These are phyloP conservation scores for Ophiosphaerella herpotricha DNA, from an alignment of 2,329 filamentous ascomycete genomes.

Conservation along the genomic window DNA sequence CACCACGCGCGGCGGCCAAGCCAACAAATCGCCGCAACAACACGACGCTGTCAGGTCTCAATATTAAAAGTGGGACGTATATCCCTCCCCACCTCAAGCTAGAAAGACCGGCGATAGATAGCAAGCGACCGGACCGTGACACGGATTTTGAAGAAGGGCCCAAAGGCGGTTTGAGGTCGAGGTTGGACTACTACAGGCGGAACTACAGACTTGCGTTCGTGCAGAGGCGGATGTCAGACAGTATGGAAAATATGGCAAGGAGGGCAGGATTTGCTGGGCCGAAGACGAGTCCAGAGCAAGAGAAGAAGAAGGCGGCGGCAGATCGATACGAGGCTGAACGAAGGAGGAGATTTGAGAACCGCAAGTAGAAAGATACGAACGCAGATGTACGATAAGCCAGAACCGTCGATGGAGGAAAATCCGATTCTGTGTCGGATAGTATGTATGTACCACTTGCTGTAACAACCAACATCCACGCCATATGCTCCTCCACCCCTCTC, in stretches of 20 bases:
- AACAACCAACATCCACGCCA: too few species aligned
- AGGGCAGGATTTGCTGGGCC: constrained; percentile 20
- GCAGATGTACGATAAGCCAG: constrained; percentile 29
- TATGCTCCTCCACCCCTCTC: constrained; percentile 5
- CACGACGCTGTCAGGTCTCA: constrained; percentile 23
- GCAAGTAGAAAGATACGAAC: constrained; percentile 15
- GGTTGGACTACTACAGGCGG: constrained; percentile 31
- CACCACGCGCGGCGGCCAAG: constrained; percentile 18
- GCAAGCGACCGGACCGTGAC: constrained; percentile 24
- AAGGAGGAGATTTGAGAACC: constrained; percentile 35
- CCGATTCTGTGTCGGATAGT: constrained; percentile 19
- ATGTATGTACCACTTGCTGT: background rate
- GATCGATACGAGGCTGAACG: constrained; percentile 34
- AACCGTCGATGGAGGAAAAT: background rate
- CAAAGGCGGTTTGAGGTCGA: constrained; percentile 21
- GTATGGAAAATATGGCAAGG: constrained; percentile 15
- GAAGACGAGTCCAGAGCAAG: constrained; percentile 26
- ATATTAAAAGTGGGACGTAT: constrained; percentile 26
- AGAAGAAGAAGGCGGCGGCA: constrained; percentile 32
- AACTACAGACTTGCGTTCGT: constrained; percentile 31
- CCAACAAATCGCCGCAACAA: constrained; percentile 15
- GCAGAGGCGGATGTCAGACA: constrained; percentile 17
- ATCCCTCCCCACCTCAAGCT: constrained; percentile 32
- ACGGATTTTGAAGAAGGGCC: constrained; percentile 27
- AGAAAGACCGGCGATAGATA: constrained; percentile 17